phyloP scores from a whole-genome alignment of 2,329 filamentous ascomycete species.

The Bimuria novae-zelandiae region DNA sequence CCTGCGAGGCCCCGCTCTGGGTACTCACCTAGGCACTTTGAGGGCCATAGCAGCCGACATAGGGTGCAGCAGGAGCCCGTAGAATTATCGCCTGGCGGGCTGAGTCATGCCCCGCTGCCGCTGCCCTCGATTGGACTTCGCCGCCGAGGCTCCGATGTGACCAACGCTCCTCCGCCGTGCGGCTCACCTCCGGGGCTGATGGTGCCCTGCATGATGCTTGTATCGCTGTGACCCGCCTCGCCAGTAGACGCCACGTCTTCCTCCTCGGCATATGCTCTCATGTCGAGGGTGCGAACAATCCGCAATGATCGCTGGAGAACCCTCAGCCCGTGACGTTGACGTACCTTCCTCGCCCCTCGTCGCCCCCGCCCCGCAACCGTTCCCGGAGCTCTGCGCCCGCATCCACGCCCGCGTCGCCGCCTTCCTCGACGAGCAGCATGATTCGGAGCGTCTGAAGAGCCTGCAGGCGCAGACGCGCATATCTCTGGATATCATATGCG shows the following conservation, averaged over 20 bases:
- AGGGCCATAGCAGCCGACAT: too few species aligned
- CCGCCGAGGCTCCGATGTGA: slow-evolving; percentile 4
- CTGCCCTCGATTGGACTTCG: background rate
- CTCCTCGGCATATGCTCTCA: slow-evolving; percentile 25
- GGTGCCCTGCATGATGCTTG: background rate
- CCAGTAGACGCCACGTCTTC: background rate
- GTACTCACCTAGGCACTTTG: too few species aligned
- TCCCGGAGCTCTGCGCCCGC: slow-evolving; percentile 52
- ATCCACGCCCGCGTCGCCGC: slow-evolving; percentile 64
- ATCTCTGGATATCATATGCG: slow-evolving; percentile 73
- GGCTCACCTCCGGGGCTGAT: background rate
- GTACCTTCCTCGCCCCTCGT: slow-evolving; percentile 38
- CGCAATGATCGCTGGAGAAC: slow-evolving; percentile 44
- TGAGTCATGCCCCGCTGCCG: background rate
- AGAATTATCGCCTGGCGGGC: background rate
- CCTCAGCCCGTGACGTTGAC: slow-evolving; percentile 43
- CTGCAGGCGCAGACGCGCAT: slow-evolving; percentile 76
- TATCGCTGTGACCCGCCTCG: background rate
- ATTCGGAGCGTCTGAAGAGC: slow-evolving; percentile 60
- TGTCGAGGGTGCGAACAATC: slow-evolving; percentile 38
- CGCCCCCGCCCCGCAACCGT: slow-evolving; percentile 53
- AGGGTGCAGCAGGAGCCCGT: background rate
- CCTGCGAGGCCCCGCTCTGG: too few species aligned
- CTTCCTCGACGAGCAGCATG: slow-evolving; percentile 67
- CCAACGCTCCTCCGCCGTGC: slow-evolving; percentile 1